Percentiles rank a stretch among this genome's conserved stretches.
These are phyloP conservation scores for Saksenaea vasiformis DNA, from an alignment of 371 early-diverging fungal species.

Conservation along the genomic window DNA sequence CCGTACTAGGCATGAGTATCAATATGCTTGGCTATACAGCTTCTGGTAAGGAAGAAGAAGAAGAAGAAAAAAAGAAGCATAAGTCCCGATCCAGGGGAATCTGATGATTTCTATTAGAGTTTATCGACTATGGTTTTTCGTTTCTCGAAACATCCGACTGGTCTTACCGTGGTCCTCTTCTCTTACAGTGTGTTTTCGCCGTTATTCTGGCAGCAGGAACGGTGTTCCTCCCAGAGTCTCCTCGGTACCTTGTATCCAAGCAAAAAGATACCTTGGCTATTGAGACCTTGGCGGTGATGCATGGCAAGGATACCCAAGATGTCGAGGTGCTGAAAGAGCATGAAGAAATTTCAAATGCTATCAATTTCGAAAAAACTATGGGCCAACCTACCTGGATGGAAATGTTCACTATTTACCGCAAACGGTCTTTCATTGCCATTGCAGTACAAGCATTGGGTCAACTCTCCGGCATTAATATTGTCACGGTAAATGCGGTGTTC, in stretches of 20 bases:
- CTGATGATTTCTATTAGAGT: conserved; percentile 14
- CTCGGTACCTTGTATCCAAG: conserved; percentile 51
- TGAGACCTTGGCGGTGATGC: conserved; percentile 70
- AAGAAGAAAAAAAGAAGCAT: background rate
- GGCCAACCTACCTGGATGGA: conserved; percentile 73
- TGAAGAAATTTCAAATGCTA: conserved; percentile 67
- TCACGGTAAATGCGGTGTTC: conserved; percentile 42
- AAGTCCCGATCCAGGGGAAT: background rate
- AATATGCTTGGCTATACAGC: conserved; percentile 43
- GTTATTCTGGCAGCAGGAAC: conserved; percentile 38
- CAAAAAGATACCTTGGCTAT: conserved; percentile 55
- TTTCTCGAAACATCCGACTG: conserved; percentile 23
- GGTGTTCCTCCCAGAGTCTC: conserved; percentile 53
- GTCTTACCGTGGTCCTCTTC: conserved; percentile 49
- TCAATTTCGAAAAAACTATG: conserved; percentile 66
- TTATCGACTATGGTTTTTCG: conserved; percentile 43
- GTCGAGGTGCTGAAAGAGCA: conserved; percentile 68
- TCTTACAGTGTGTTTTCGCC: conserved; percentile 47
- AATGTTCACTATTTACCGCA: conserved; percentile 56
- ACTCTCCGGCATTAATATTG: conserved; percentile 72
- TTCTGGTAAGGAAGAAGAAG: conserved; percentile 19
- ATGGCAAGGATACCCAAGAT: conserved; percentile 51
- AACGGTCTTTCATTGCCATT: conserved; percentile 65
- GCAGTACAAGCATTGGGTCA: conserved; percentile 65
- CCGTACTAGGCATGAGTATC: conserved; percentile 41